Conservation (phyloP, 2,329 filamentous ascomycete genomes). For the Microsporum canis region DNA sequence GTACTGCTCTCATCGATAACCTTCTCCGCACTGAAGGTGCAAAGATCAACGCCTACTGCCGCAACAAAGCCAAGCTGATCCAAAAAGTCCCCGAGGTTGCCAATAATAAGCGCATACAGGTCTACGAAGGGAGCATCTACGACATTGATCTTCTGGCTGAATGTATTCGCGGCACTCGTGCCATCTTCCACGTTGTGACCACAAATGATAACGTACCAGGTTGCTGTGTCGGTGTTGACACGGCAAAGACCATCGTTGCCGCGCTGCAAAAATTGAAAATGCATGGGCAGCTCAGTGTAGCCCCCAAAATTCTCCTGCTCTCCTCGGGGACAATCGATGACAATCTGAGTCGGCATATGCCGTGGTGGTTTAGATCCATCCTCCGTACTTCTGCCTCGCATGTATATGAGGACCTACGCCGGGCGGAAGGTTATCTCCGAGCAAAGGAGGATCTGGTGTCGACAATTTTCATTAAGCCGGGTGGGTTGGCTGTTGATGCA, state of each 20-base stretch:
- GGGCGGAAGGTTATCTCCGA: constrained; percentile 14
- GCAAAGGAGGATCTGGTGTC: constrained; percentile 17
- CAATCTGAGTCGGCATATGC: constrained; percentile 25
- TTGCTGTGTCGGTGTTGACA: too few species aligned
- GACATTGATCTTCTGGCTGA: too few species aligned
- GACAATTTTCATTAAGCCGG: constrained; percentile 19
- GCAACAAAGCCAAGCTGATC: constrained; percentile 32
- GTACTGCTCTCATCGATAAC: constrained; percentile 31
- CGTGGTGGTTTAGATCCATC: constrained; percentile 12
- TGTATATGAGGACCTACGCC: too few species aligned
- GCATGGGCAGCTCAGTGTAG: too few species aligned
- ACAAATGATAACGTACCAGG: too few species aligned
- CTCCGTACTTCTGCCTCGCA: constrained; percentile 7
- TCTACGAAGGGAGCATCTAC: constrained; percentile 14
- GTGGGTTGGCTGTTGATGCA: constrained; percentile 16
- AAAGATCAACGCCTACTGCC: constrained; percentile 36
- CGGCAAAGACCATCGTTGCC: too few species aligned
- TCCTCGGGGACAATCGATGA: constrained; percentile 35
- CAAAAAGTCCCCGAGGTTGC: constrained; percentile 24
- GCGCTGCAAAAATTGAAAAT: too few species aligned
- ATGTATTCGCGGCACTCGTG: too few species aligned
- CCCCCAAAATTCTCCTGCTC: constrained; percentile 21
- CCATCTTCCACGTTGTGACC: too few species aligned
- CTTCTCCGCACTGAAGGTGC: constrained; percentile 26
- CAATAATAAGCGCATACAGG: constrained; percentile 24